Evolutionary conservation across 2,329 filamentous ascomycete species (phyloP).

Genomic region (Seiridium unicorne): DNA sequence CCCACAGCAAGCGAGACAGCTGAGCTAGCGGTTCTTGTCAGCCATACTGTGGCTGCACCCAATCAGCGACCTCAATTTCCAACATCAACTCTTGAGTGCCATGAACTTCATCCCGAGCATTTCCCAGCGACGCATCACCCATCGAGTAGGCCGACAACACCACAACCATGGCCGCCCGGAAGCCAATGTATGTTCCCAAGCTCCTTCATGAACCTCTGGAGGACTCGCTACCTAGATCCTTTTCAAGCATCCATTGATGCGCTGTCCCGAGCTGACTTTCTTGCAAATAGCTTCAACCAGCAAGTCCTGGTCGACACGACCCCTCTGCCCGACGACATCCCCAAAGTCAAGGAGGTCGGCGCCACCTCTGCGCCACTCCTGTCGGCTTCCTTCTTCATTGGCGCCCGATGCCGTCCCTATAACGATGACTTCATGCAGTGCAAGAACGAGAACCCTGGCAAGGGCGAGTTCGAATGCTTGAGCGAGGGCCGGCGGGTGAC

Average conservation of each 20-base stretch:
- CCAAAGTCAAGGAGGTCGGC: slow-evolving; percentile 90
- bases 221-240: not conserved
- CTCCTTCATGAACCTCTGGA: not conserved
- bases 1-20: too few relatives aligned
- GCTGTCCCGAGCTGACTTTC: slow-evolving; percentile 2
- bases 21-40: not conserved
- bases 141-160: slow-evolving; percentile 10
- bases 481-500: slow-evolving; percentile 96
- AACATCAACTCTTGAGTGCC: slow-evolving; percentile 19
- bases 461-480: slow-evolving; percentile 90
- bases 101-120: slow-evolving; percentile 6
- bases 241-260: not conserved
- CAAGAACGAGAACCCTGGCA: slow-evolving; percentile 90
- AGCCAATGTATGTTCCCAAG: slow-evolving; percentile 49
- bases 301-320: slow-evolving; percentile 92
- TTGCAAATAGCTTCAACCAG: slow-evolving; percentile 78
- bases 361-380: slow-evolving; percentile 88
- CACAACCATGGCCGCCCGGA: slow-evolving; percentile 57
- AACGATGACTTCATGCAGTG: slow-evolving; percentile 99
- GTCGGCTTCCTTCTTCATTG: slow-evolving; percentile 95
- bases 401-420: slow-evolving; percentile 88
- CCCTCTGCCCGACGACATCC: slow-evolving; percentile 87
- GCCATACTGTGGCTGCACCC: slow-evolving; percentile 23
- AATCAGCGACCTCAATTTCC: slow-evolving; percentile 31
- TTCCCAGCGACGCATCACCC: slow-evolving; percentile 5